Conservation (phyloP, 805 yeast species). For the Komagataella mondaviorum region DNA sequence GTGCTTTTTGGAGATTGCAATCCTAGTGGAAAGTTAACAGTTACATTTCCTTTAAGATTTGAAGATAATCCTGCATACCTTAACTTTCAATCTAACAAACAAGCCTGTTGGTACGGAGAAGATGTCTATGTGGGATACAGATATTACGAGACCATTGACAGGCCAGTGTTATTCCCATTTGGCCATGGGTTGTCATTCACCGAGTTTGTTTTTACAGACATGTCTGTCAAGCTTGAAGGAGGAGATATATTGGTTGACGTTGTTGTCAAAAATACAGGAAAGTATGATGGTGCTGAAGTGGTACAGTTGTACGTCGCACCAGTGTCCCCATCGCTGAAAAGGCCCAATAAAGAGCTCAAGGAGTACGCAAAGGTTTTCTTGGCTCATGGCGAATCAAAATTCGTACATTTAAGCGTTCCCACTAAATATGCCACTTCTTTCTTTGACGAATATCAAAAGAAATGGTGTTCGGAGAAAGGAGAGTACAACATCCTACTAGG, state of each 20-base stretch:
- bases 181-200: slow-evolving; percentile 32
- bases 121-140: slow-evolving; percentile 31
- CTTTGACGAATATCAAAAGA: slow-evolving; percentile 32
- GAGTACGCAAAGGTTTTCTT: slow-evolving; percentile 38
- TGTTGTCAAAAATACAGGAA: slow-evolving; percentile 32
- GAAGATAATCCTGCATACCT: slow-evolving; percentile 23
- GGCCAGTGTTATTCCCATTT: slow-evolving; percentile 25
- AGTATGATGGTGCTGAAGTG: slow-evolving; percentile 32
- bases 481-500: slow-evolving; percentile 35
- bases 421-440: slow-evolving; percentile 39
- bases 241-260: slow-evolving; percentile 14
- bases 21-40: slow-evolving; percentile 27
- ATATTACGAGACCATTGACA: slow-evolving; percentile 23
- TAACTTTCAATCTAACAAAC: slow-evolving; percentile 21
- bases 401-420: slow-evolving; percentile 23
- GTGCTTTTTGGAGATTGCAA: slow-evolving; percentile 27
- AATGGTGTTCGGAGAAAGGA: slow-evolving; percentile 42
- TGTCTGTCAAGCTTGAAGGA: slow-evolving; percentile 14
- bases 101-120: slow-evolving; percentile 27
- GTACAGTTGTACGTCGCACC: slow-evolving; percentile 37
- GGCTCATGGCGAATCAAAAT: slow-evolving; percentile 26
- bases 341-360: slow-evolving; percentile 50
- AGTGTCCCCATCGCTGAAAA: slow-evolving; percentile 19
- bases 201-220: slow-evolving; percentile 17
- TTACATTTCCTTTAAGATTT: slow-evolving; percentile 23